These are phyloP conservation scores for Pythium plurisporium DNA, from an alignment of 352 stramenopile genomes.

Conservation along the genomic window DNA sequence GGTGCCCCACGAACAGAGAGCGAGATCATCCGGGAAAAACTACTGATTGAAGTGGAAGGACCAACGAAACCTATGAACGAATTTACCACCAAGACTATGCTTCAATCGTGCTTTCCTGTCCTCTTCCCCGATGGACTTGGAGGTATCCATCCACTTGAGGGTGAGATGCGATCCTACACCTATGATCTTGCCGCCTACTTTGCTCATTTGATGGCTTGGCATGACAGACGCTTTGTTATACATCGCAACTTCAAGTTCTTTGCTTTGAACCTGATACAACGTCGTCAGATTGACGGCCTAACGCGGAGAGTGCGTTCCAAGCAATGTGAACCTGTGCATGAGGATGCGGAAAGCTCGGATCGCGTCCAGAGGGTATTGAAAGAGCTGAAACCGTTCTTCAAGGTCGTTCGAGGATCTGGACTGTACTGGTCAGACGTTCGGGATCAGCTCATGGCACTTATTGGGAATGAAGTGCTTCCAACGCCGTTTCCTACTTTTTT, in stretches of 20 bases:
- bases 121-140: neutral
- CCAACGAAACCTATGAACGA: conserved; percentile 7
- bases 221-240: conserved; percentile 5
- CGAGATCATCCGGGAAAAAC: too few species aligned
- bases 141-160: neutral
- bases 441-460: conserved; percentile 14
- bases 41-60: too few species aligned
- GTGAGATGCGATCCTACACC: neutral
- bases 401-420: conserved; percentile 6
- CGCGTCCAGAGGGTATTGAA: neutral
- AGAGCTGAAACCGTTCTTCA: conserved; percentile 21
- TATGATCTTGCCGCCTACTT: conserved; percentile 1
- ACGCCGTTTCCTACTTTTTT: neutral
- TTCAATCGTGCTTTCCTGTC: conserved; percentile 1
- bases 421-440: conserved; percentile 21
- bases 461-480: neutral
- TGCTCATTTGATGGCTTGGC: neutral
- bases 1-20: too few species aligned
- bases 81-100: neutral
- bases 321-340: neutral
- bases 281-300: neutral
- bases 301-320: neutral
- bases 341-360: neutral
- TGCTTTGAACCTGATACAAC: conserved; percentile 3
- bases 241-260: conserved; percentile 13